Percentiles rank a stretch among this genome's conserved stretches.
These are phyloP conservation scores for Neltuma alba DNA, from an alignment of 306 rosid genomes.

Conservation along the genomic window DNA sequence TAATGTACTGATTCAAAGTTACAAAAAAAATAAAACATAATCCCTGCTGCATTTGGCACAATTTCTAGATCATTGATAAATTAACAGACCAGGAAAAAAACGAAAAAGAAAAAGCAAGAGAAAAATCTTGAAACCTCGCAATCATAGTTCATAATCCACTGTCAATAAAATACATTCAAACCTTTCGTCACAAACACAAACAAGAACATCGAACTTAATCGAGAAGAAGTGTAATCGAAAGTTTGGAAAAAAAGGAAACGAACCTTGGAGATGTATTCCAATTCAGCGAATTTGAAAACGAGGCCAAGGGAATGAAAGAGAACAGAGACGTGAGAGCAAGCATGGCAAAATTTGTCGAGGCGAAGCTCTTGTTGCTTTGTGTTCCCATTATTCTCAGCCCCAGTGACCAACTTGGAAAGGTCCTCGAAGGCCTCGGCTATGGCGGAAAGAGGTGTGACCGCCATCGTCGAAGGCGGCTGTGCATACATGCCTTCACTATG, in stretches of 20 bases:
- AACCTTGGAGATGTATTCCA: conserved; percentile 90
- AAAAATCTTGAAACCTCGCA: background rate
- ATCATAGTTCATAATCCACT: background rate
- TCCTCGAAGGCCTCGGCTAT: conserved; percentile 81
- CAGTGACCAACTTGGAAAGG: conserved; percentile 35
- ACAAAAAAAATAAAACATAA: background rate
- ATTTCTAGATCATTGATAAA: background rate
- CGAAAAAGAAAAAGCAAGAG: background rate
- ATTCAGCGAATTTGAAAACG: conserved; percentile 95
- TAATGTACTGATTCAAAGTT: background rate
- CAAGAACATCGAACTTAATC: background rate
- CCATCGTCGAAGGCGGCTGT: conserved; percentile 10
- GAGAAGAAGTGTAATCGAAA: background rate
- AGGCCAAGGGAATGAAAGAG: conserved; percentile 86
- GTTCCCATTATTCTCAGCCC: background rate
- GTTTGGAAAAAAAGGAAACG: background rate
- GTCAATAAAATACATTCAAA: background rate
- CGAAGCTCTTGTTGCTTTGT: conserved; percentile 36
- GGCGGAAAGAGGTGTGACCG: conserved; percentile 61
- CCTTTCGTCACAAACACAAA: background rate
- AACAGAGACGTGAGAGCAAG: conserved; percentile 73
- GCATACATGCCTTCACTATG: conserved; percentile 23
- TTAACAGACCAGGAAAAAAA: background rate
- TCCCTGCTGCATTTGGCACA: background rate
- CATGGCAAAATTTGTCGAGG: conserved; percentile 60